A percentile compares a stretch with the other conserved stretches of the same genome.
These are phyloP conservation scores for Primulina tabacum DNA, from an alignment of 257 asterid species.

Conservation along the genomic window DNA sequence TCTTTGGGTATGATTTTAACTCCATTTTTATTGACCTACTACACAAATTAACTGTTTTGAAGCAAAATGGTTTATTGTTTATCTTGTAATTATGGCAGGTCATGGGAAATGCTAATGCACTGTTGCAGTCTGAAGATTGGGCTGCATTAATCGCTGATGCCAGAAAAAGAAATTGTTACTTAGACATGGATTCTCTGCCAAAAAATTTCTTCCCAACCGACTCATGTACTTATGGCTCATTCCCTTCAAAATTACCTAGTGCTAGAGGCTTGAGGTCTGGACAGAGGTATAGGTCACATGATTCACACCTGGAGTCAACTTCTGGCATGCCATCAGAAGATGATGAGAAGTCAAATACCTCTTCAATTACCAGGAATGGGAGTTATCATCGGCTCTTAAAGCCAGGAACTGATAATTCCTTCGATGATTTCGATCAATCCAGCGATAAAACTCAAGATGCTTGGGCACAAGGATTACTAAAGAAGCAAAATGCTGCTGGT, in stretches of 20 bases:
- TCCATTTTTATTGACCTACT: conserved; percentile 3
- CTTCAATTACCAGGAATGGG: conserved; percentile 54
- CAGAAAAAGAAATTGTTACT: conserved; percentile 73
- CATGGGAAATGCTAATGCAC: conserved; percentile 89
- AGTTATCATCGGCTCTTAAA: conserved; percentile 49
- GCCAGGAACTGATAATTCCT: conserved; percentile 51
- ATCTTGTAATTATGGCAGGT: conserved; percentile 47
- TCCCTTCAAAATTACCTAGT: conserved; percentile 46
- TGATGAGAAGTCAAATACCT: conserved; percentile 63
- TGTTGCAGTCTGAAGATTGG: conserved; percentile 92
- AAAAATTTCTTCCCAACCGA: conserved; percentile 68
- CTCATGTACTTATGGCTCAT: conserved; percentile 39
- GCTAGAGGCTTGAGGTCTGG: conserved; percentile 71
- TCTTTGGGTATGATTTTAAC: conserved; percentile 69
- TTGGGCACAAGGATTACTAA: conserved; percentile 60
- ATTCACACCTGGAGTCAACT: conserved; percentile 70
- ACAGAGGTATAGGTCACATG: conserved; percentile 67
- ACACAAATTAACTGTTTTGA: background rate
- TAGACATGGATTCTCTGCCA: conserved; percentile 90
- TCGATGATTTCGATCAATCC: conserved; percentile 64
- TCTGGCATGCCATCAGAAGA: conserved; percentile 96
- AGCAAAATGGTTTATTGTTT: conserved; percentile 16
- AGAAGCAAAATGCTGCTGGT: conserved; percentile 48
- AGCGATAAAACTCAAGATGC: conserved; percentile 68
- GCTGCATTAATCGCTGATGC: conserved; percentile 86